Base-by-base conservation (phyloP, 495 filamentous ascomycete species). In the Cetradonia linearis region DNA sequence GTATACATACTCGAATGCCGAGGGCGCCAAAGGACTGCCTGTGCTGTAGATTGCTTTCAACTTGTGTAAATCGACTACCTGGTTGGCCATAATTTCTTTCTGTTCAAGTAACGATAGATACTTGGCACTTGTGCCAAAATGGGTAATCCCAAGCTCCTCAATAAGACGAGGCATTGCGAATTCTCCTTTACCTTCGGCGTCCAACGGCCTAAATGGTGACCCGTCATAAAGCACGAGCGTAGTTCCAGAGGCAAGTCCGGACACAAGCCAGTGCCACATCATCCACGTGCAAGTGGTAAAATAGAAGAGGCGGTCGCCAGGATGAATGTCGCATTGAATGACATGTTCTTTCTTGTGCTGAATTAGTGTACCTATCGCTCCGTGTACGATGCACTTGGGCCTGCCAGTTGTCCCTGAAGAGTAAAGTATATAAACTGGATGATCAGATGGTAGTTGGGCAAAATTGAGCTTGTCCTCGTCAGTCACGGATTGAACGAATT, bases 191-290 rank as follows among this genome's bases (percentile, higher is more conserved):
- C 78, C 79, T 65, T 79, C 73, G 5, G 59, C 33, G 55, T 79
- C 79, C 1, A 82, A 71, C 10, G 81, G 81, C 63, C 83, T 76
- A 77, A 95, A 95, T 20, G 91, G 91, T 0, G 88, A 93, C 34
- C 91, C 91, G 62, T 93, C 87, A 70, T 96, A 96, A 4, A 95
- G 78, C 25, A 95, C 80, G 44, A 95, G 77, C 1, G 88, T 91
- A 8, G 86, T 79, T 58, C 90, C 91, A 56, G 80, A 83, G 13
- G 88, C 86, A 10, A 95, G 80, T 0, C 81, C 88, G 6, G 88
- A 91, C 23, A 95, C 82, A 47, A 90, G 82, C 91, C 91, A 95
- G 70, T 95, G 91, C 87, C 89, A 93, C 91, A 95, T 96, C 90
- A 95, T 93, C 89, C 87, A 93, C 5, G 91, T 94, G 33, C 82